Evolutionary conservation across 192 early-diverging fungal species (phyloP).

Genomic region (Gonapodya prolifera): DNA sequence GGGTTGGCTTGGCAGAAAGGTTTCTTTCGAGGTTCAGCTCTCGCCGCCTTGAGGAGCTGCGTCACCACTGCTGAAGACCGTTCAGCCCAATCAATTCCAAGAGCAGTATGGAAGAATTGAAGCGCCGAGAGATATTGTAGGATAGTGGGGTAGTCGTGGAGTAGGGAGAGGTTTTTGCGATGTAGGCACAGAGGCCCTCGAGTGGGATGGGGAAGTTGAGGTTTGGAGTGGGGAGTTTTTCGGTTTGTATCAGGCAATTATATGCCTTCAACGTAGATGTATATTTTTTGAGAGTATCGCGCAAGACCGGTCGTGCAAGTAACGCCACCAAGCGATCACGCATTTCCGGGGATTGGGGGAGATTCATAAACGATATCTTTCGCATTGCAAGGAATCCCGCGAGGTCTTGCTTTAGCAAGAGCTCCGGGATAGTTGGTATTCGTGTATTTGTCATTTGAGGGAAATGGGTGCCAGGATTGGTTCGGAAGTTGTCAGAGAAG

Average conservation of each 20-base stretch:
- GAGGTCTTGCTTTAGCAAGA: background rate
- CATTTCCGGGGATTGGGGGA: background rate
- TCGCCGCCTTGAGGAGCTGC: background rate
- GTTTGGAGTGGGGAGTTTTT: background rate
- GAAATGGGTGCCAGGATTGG: background rate
- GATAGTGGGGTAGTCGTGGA: background rate
- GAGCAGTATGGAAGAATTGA: background rate
- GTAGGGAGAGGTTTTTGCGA: background rate
- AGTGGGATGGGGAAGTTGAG: background rate
- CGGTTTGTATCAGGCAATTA: background rate
- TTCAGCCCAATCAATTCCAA: background rate
- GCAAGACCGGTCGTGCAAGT: background rate
- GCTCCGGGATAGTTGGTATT: background rate
- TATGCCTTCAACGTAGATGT: background rate
- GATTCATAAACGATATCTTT: background rate
- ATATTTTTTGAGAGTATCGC: background rate
- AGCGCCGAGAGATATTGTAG: background rate
- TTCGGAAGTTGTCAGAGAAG: background rate
- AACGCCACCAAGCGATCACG: background rate
- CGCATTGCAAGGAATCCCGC: background rate
- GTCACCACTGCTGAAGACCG: background rate
- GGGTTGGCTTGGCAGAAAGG: background rate
- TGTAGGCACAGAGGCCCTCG: background rate
- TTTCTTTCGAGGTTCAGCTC: background rate
- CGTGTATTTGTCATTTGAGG: background rate